Conservation (phyloP, 2,329 filamentous ascomycete species). For the Hymenoscyphus repandus region DNA sequence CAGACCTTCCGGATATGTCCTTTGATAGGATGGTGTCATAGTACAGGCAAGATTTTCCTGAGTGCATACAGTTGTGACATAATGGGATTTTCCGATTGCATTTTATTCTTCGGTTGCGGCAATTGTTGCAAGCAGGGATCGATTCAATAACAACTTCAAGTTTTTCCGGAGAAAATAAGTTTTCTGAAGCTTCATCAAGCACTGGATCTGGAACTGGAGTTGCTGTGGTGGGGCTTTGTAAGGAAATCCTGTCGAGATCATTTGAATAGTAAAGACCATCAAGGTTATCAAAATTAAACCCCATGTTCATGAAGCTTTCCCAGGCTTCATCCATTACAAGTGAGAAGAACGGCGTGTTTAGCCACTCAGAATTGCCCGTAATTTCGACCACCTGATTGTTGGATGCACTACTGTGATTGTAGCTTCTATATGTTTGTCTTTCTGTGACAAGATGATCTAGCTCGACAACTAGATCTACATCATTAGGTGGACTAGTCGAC, state of each 20-base stretch:
- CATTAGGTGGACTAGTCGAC: not conserved
- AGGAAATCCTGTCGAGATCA: not conserved
- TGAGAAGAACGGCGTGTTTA: not conserved
- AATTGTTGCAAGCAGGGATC: not conserved
- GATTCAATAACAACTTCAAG: not conserved
- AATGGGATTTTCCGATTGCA: not conserved
- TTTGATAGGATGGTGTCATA: not conserved
- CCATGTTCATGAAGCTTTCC: slow-evolving; percentile 1
- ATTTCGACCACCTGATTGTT: not conserved
- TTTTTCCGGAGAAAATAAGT: too few species aligned
- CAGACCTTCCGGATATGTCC: not conserved
- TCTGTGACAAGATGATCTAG: slow-evolving; percentile 1
- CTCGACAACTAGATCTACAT: not conserved
- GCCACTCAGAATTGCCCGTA: not conserved
- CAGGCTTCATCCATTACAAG: not conserved
- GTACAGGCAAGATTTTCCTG: not conserved
- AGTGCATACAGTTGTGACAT: not conserved
- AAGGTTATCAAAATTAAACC: not conserved
- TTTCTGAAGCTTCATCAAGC: too few species aligned
- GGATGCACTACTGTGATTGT: not conserved
- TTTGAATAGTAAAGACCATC: not conserved
- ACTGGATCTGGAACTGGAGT: too few species aligned
- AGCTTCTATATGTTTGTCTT: not conserved
- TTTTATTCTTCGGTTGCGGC: not conserved
- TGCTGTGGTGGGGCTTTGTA: not conserved